These are phyloP conservation scores for Ceriops tagal DNA, from an alignment of 345 rosid species.

Conservation along the genomic window DNA sequence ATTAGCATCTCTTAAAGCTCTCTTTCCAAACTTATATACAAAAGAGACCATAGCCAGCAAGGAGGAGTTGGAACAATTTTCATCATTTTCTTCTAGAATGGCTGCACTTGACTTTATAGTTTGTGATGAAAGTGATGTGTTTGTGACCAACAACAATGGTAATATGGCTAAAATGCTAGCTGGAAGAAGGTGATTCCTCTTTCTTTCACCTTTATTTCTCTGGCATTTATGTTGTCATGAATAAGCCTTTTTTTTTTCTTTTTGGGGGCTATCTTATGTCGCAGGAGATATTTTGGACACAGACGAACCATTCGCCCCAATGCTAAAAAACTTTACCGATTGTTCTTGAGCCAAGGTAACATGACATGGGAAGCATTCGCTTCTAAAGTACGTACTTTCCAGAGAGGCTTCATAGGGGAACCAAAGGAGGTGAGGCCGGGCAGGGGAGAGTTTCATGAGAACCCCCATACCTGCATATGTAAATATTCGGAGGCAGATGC, in stretches of 20 bases:
- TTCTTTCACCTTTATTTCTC: background rate
- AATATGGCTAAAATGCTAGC: constrained; percentile 95
- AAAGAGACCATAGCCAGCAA: constrained; percentile 81
- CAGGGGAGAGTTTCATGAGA: constrained; percentile 98
- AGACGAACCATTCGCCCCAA: constrained; percentile 95
- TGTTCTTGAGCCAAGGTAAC: constrained; percentile 62
- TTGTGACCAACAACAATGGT: constrained; percentile 95
- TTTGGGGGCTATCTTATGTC: background rate
- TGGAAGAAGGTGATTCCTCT: constrained; percentile 67
- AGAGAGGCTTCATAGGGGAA: constrained; percentile 94
- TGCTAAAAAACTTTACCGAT: constrained; percentile 72
- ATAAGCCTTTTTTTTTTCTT: background rate
- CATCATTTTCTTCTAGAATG: constrained; percentile 91
- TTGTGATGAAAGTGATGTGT: constrained; percentile 92
- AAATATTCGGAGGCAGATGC: constrained; percentile 52
- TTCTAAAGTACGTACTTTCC: constrained; percentile 61
- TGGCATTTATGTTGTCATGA: background rate
- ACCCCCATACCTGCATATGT: constrained; percentile 86
- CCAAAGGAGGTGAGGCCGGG: constrained; percentile 93
- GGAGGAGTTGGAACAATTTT: constrained; percentile 68
- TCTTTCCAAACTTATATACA: constrained; percentile 82
- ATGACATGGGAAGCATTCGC: constrained; percentile 89
- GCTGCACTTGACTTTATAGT: constrained; percentile 97
- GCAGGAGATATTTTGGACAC: constrained; percentile 92
- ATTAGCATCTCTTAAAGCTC: constrained; percentile 71